Percentiles rank a stretch among this genome's conserved stretches.
Evolutionary conservation across 345 rosid species (phyloP).

Genomic region (Eucalyptus marginata): DNA sequence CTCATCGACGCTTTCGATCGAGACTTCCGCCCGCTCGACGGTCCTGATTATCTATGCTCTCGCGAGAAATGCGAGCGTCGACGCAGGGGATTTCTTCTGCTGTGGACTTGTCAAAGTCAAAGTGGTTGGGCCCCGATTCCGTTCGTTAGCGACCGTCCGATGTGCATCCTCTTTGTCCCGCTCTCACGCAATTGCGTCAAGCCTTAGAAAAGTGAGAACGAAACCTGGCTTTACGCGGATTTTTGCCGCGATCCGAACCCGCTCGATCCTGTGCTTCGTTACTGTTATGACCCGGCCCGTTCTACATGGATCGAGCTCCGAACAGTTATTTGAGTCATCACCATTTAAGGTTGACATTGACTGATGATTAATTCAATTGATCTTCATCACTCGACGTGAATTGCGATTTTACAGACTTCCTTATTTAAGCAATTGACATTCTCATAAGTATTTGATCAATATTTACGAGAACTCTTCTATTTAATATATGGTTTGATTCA

Average conservation of each 20-base stretch:
- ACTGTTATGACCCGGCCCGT: background rate
- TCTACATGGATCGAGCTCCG: background rate
- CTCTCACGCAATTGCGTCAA: background rate
- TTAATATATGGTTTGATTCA: background rate
- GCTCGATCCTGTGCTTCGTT: background rate
- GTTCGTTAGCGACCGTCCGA: background rate
- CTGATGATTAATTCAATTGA: background rate
- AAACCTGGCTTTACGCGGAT: background rate
- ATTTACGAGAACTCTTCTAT: accelerated
- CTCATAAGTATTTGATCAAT: background rate
- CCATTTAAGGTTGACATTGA: accelerated
- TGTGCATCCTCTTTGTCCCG: background rate
- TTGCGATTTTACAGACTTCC: background rate
- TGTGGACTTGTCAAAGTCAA: background rate
- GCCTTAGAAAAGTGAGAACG: background rate
- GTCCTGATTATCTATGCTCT: background rate
- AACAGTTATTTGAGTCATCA: background rate
- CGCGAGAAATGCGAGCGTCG: background rate
- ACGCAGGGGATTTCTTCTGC: background rate
- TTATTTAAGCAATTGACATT: background rate
- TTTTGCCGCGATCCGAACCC: background rate
- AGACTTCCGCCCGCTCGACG: background rate
- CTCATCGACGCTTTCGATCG: background rate
- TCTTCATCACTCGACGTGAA: background rate
- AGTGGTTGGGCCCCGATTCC: background rate